Evolutionary conservation across 1,139 yeast species (phyloP).

Genomic region (Suhomyces coccinellae): DNA sequence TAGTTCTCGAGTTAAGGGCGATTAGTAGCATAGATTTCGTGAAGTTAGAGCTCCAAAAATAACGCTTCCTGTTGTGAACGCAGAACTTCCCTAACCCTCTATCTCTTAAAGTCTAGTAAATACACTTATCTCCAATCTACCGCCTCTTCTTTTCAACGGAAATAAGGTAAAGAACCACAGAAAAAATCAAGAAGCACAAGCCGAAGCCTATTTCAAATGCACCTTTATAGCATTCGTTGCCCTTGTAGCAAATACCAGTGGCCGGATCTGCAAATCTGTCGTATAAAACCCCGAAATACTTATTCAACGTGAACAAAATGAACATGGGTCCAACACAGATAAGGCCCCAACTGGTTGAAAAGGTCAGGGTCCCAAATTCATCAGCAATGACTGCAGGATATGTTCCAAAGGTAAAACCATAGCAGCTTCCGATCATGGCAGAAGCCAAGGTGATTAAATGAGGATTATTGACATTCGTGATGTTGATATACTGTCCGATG

Average conservation of each 20-base stretch:
- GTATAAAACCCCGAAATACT: slow-evolving; percentile 41
- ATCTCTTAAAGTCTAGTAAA: too few species aligned
- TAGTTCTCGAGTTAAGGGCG: not conserved
- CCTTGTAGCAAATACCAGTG: slow-evolving; percentile 36
- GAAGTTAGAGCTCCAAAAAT: too few species aligned
- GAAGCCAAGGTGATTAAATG: slow-evolving; percentile 34
- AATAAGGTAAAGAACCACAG: slow-evolving; percentile 25
- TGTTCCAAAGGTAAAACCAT: slow-evolving; percentile 44
- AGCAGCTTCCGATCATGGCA: slow-evolving; percentile 37
- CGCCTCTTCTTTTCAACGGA: slow-evolving; percentile 26
- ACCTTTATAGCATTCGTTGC: slow-evolving; percentile 38
- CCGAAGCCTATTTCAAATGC: slow-evolving; percentile 34
- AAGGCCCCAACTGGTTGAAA: slow-evolving; percentile 49
- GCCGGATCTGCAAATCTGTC: slow-evolving; percentile 34
- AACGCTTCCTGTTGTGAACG: too few species aligned
- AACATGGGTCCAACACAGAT: slow-evolving; percentile 45
- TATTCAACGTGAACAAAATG: slow-evolving; percentile 36
- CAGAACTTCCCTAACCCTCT: too few species aligned
- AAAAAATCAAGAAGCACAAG: slow-evolving; percentile 26
- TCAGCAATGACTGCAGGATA: slow-evolving; percentile 52
- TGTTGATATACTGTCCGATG: slow-evolving; percentile 33
- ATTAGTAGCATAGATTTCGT: too few species aligned
- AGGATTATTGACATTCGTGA: slow-evolving; percentile 29
- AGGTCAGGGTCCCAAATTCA: slow-evolving; percentile 41
- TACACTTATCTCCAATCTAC: not conserved